Evolutionary conservation across 2,329 filamentous ascomycete genomes (phyloP), one percentile per base, ranked within the genome.

Genomic region (Trichoderma atrobrunneum): DNA sequence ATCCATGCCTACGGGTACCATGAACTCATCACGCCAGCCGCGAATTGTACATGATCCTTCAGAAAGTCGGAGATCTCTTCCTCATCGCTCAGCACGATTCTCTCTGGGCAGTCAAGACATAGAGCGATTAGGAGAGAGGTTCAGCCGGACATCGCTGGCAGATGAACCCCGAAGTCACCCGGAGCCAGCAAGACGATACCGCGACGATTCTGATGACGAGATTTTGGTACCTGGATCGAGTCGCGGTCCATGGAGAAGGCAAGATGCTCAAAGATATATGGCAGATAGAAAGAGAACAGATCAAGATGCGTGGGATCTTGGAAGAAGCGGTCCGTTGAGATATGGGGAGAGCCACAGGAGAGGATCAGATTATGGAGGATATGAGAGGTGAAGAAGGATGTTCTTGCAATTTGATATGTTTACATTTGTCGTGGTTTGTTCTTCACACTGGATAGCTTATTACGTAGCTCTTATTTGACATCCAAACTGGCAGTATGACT

Each of bases 241-340:
- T 18, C 32, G 39, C 16, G n/a, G 14, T 18, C 7, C 43, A 8
- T 63, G 67, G 67, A 26, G 48, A 36, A 54, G 59, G n/a, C 69
- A 57, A 51, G 60, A 64, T 26, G 59, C 67, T 28, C 67, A 70
- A 12, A 30, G 43, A 18, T 70, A 70, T 39, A 70, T 70, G 67
- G 14, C 43, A 12, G 11, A 21, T 3, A 62, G 57, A 2, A 57
- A 34, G 39, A 39, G 36, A 21, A 48, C 30, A 14, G 43, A 48
- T 6, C 67, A 63, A 30, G 67, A 70, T 48, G 36, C 59, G 30
- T 48, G 57, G 59, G 54, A 70, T 54, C 30, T 63, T 24, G 66
- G 56, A 0, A 48, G 36, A 5, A 24, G 16, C 4, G 28, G 28
- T 30, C 56, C 68, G 30, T 14, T 64, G 16, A 24, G 14, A 3